Evolutionary conservation across 495 filamentous ascomycete genomes (phyloP).

Genomic region (Cudoniella acicularis): DNA sequence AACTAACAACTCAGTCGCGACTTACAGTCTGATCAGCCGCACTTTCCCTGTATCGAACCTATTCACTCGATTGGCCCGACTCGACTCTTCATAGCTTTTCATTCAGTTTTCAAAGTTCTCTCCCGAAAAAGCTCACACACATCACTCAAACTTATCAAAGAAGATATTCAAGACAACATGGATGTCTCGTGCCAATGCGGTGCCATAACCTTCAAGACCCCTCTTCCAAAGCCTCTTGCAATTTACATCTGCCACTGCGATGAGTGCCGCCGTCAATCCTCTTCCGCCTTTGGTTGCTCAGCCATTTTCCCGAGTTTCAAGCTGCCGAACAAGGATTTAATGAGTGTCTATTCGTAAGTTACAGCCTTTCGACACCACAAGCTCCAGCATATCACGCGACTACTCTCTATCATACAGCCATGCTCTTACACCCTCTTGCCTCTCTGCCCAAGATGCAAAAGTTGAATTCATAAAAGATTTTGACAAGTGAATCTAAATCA

Average conservation of each 20-base stretch:
- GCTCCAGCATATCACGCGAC: background rate
- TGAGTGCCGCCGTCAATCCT: conserved; percentile 62
- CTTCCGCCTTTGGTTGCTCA: conserved; percentile 63
- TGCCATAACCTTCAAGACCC: conserved; percentile 57
- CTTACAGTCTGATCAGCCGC: too few species aligned
- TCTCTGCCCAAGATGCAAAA: too few species aligned
- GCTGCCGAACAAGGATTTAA: conserved; percentile 39
- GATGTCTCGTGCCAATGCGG: conserved; percentile 62
- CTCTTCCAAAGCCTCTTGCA: conserved; percentile 48
- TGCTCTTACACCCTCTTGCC: too few species aligned
- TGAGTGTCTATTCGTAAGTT: conserved; percentile 46
- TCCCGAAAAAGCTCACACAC: too few species aligned
- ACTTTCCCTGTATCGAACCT: too few species aligned
- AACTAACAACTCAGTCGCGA: too few species aligned
- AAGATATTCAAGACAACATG: conserved; percentile 38
- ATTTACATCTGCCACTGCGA: conserved; percentile 68
- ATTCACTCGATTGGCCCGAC: too few species aligned
- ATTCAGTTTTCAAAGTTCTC: too few species aligned
- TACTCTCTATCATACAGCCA: background rate
- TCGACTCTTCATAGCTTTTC: too few species aligned
- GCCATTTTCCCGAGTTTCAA: conserved; percentile 63
- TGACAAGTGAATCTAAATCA: too few species aligned
- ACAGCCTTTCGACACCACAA: background rate
- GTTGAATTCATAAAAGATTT: too few species aligned
- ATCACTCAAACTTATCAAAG: too few species aligned